These are phyloP conservation scores for Aspergillus fumigatiaffinis DNA, from an alignment of 2,329 filamentous ascomycete genomes.

Conservation along the genomic window DNA sequence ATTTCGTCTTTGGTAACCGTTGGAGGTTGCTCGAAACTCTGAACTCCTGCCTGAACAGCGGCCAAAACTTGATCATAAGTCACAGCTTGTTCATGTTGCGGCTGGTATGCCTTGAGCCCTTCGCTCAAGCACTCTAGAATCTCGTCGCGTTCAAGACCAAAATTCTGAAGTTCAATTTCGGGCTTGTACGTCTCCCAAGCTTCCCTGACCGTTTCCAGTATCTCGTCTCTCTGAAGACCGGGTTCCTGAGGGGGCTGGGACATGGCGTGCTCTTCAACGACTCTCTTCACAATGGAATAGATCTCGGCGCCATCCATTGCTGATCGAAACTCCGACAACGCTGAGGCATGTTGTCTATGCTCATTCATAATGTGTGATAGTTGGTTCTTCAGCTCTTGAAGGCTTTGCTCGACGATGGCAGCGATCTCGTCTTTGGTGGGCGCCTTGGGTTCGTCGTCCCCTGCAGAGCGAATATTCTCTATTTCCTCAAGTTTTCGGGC, in stretches of 20 bases:
- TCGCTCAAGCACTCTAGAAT: conserved; percentile 82
- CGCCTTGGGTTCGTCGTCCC: conserved; percentile 43
- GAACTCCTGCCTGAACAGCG: conserved; percentile 79
- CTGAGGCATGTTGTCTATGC: conserved; percentile 64
- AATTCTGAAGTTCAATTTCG: conserved; percentile 84
- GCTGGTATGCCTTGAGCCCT: conserved; percentile 71
- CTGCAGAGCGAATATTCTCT: conserved; percentile 44
- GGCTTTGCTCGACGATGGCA: conserved; percentile 72
- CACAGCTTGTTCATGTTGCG: conserved; percentile 53
- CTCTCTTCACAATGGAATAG: conserved; percentile 77
- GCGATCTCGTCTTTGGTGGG: conserved; percentile 67
- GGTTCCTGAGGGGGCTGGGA: conserved; percentile 54
- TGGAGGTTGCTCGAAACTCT: conserved; percentile 70
- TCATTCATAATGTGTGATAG: conserved; percentile 76
- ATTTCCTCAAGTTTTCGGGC: conserved; percentile 71
- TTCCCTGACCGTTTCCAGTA: conserved; percentile 80
- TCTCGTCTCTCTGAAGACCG: conserved; percentile 71
- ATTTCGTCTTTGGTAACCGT: conserved; percentile 77
- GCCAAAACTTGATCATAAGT: conserved; percentile 81
- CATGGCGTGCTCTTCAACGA: conserved; percentile 56
- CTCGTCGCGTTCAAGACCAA: conserved; percentile 85
- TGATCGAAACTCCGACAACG: conserved; percentile 59
- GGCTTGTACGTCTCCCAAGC: conserved; percentile 95
- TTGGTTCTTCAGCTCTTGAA: conserved; percentile 78
- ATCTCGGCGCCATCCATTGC: conserved; percentile 77